Conservation (phyloP, 2,329 filamentous ascomycete genomes). For the Truncatella angustata region DNA sequence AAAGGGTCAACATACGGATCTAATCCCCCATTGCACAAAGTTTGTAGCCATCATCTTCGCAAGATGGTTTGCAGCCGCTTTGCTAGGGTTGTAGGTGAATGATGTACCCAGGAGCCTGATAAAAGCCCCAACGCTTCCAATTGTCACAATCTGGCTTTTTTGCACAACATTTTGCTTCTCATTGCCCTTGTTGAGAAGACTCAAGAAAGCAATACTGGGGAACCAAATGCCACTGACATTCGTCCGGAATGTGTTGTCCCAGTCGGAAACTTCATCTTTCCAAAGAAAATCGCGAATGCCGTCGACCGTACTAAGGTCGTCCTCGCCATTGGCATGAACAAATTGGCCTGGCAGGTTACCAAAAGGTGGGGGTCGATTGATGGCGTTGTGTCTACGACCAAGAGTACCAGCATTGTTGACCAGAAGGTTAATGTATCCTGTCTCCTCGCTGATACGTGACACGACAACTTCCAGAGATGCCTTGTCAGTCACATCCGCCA, state of each 20-base stretch:
- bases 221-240: conserved; percentile 15
- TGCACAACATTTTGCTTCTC: conserved; percentile 11
- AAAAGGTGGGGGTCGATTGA: conserved; percentile 11
- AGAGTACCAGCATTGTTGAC: conserved; percentile 13
- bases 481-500: conserved; percentile 15
- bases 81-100: conserved; percentile 10
- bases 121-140: conserved; percentile 13
- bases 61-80: conserved; percentile 13
- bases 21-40: conserved; percentile 14
- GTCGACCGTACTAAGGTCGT: conserved; percentile 11
- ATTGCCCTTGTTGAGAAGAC: conserved; percentile 14
- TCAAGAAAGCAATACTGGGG: conserved; percentile 13
- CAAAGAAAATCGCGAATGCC: conserved; percentile 14
- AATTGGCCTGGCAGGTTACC: conserved; percentile 4
- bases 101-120: conserved; percentile 4
- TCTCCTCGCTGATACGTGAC: conserved; percentile 10
- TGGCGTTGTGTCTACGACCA: not conserved
- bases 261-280: conserved; percentile 14
- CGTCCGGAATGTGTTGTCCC: conserved; percentile 12
- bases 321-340: not conserved
- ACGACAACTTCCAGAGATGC: conserved; percentile 11
- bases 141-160: conserved; percentile 13
- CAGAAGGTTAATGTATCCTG: conserved; percentile 13
- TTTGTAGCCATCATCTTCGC: conserved; percentile 15
- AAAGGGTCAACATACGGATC: not conserved